Evolutionary conservation across 2,329 filamentous ascomycete genomes (phyloP), one percentile per base, ranked within the genome.

Genomic region (Cercospora beticola): DNA sequence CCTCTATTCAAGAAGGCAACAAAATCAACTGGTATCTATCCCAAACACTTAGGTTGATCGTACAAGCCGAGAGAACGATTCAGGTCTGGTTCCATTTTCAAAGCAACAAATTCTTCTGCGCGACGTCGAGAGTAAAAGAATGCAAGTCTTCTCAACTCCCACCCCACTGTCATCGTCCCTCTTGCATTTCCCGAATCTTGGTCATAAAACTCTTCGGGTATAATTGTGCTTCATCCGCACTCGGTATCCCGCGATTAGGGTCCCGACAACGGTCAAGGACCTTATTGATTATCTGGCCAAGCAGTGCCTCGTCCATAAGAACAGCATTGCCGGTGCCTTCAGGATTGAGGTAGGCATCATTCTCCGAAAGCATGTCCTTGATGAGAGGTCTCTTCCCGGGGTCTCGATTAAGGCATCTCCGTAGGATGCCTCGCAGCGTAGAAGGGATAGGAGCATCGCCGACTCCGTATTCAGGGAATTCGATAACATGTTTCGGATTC

Each of bases 401-500:
- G 71, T 89, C 86, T 43, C 88, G 83, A 70, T 88, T 83, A 30
- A 90, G 77, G 72, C 88, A 90, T 49, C 82, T 80, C 63, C 84
- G 83, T 57, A 90, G 76, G 0, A 86, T 89, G 31, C 82, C 81
- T 68, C 86, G 83, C 14, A 90, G 79, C 1, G 84, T 83, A 4
- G 84, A 81, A 0, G 88, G 86, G 0, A 90, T 82, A 2, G 81
- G 77, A 0, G 85, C 81, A 9, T 84, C 89, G 54, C 92, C 92
- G 62, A 93, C 82, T 12, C 90, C 92, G 2, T 86, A 83, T 0
- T 88, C 84, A 0, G 90, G 90, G 75, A 89, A 95, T 66, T 92
- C 87, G 76, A 96, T 92, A 5, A 81, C 79, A 78, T 93, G 88
- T 66, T 89, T 86, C 80, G 88, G 92, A 79, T 94, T 92, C 73